Conservation (phyloP, 2,329 filamentous ascomycete species). For the Aspergillus niger region DNA sequence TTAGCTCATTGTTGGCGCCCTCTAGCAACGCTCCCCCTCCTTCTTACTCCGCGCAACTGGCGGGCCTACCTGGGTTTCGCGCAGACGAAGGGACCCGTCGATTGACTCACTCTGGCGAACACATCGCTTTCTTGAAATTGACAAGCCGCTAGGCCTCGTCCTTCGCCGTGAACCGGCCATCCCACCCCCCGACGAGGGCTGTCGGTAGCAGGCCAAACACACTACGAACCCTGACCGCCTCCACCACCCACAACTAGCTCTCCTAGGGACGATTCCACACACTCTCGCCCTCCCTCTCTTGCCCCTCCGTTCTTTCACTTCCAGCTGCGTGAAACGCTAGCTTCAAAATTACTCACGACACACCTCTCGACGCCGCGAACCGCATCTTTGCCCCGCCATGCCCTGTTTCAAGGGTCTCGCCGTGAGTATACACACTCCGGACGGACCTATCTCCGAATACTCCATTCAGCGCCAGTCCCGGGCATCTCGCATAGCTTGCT, state of each 20-base stretch:
- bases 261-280: slow-evolving; percentile 8
- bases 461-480: slow-evolving; percentile 93
- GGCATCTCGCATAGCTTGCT: slow-evolving; percentile 89
- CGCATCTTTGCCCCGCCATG: slow-evolving; percentile 52
- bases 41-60: slow-evolving; percentile 16
- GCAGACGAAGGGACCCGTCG: not conserved
- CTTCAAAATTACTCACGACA: not conserved
- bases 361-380: not conserved
- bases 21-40: slow-evolving; percentile 9
- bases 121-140: not conserved
- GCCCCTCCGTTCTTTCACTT: not conserved
- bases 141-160: not conserved
- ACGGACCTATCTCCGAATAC: slow-evolving; percentile 82
- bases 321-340: not conserved
- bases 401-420: slow-evolving; percentile 99
- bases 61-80: not conserved
- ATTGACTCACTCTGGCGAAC: not conserved
- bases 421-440: slow-evolving; percentile 87
- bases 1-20: slow-evolving; percentile 16
- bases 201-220: slow-evolving; percentile 13
- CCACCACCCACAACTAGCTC: slow-evolving; percentile 26
- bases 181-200: slow-evolving; percentile 5
- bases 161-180: slow-evolving; percentile 1
- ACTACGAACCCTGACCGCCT: slow-evolving; percentile 27
- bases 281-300: slow-evolving; percentile 1